A percentile compares a stretch with the other conserved stretches of the same genome.
phyloP scores from a whole-genome alignment of 441 rosid species.

The Corymbia calophylla region DNA sequence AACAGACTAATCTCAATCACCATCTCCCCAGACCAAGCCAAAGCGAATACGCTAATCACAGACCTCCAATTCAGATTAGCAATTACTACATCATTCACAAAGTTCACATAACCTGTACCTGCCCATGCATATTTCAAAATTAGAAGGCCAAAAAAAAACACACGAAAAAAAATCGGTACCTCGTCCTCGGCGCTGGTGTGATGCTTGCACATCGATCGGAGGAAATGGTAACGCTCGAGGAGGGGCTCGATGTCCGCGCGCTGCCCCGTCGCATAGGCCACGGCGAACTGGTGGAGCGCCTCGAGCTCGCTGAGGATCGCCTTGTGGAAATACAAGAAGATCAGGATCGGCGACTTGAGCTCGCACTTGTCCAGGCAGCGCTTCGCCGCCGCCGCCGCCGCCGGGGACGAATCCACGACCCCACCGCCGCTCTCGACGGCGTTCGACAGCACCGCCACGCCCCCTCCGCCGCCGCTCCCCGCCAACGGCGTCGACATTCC shows the following conservation, averaged over 20 bases:
- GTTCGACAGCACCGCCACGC: constrained; percentile 25
- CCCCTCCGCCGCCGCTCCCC: constrained; percentile 34
- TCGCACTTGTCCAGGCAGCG: constrained; percentile 19
- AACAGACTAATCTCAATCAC: neutral
- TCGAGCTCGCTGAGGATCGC: constrained; percentile 67
- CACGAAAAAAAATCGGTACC: constrained; percentile 24
- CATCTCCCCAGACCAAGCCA: neutral
- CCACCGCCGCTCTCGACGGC: constrained; percentile 14
- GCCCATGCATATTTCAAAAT: neutral
- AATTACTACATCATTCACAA: neutral
- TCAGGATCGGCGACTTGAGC: constrained; percentile 53
- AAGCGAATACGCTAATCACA: neutral
- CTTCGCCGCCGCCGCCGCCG: constrained; percentile 22
- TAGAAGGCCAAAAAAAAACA: neutral
- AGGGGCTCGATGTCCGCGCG: constrained; percentile 31
- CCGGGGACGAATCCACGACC: constrained; percentile 3
- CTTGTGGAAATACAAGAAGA: constrained; percentile 57
- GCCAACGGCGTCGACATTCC: constrained; percentile 74
- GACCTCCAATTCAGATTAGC: neutral
- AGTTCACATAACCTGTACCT: neutral
- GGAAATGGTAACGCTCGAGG: constrained; percentile 45
- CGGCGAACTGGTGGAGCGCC: constrained; percentile 50
- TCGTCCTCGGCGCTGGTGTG: constrained; percentile 77
- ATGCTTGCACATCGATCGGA: constrained; percentile 56
- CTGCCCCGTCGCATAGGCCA: constrained; percentile 56